phyloP scores from a whole-genome alignment of 2,329 filamentous ascomycete species.

The Phoma sp. region DNA sequence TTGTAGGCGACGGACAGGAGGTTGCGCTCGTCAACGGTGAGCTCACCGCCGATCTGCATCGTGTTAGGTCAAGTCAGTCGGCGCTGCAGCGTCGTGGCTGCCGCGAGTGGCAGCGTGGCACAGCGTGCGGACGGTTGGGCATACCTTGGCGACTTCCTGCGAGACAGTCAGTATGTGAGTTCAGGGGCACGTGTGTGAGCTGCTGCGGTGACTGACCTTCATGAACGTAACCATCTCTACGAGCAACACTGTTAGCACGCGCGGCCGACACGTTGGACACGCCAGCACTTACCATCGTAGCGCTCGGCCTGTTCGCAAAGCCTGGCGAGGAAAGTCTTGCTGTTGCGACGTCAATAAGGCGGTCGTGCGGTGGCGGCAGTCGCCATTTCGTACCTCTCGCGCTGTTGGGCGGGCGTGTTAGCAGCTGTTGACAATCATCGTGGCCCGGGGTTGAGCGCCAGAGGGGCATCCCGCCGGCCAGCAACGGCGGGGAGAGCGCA shows the following conservation, averaged over 20 bases:
- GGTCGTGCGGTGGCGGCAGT: conserved; percentile 21
- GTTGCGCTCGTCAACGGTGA: conserved; percentile 79
- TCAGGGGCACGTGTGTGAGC: background rate
- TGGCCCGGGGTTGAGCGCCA: conserved; percentile 42
- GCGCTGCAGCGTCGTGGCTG: conserved; percentile 20
- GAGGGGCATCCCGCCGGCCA: conserved; percentile 51
- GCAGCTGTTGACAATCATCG: conserved; percentile 45
- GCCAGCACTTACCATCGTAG: conserved; percentile 80
- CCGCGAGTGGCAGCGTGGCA: conserved; percentile 31
- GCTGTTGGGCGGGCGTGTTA: conserved; percentile 51
- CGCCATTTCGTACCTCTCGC: conserved; percentile 55
- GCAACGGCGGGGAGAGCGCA: conserved; percentile 46
- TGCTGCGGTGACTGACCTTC: conserved; percentile 71
- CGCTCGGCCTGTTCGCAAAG: conserved; percentile 99
- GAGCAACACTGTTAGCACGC: conserved; percentile 45
- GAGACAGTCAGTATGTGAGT: conserved; percentile 46
- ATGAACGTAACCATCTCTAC: conserved; percentile 97
- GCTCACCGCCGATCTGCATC: conserved; percentile 68
- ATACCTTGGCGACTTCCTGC: conserved; percentile 92
- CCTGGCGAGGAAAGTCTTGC: conserved; percentile 98
- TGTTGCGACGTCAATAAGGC: conserved; percentile 42
- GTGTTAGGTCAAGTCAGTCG: conserved; percentile 28
- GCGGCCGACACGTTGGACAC: conserved; percentile 23
- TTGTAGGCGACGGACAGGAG: conserved; percentile 99
- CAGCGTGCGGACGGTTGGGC: conserved; percentile 32